Evolutionary conservation across 2,329 filamentous ascomycete genomes (phyloP).

Genomic region (Pyrenophora graminea): DNA sequence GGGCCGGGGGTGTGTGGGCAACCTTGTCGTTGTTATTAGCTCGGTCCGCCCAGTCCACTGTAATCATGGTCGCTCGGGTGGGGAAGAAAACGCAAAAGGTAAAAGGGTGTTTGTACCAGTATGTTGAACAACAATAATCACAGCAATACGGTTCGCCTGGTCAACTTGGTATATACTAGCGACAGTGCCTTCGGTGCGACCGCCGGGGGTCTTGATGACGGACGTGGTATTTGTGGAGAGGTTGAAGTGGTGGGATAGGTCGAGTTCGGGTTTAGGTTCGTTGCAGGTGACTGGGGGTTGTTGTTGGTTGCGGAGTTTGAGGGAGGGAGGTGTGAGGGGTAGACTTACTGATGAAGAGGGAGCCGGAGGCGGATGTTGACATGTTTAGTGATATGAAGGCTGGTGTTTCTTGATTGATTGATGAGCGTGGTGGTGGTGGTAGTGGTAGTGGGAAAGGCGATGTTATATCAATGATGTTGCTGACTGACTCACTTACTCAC

Average conservation of each 20-base stretch:
- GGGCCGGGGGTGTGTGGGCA: conserved; percentile 16
- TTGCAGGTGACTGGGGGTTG: conserved; percentile 5
- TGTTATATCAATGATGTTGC: background rate
- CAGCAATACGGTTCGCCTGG: conserved; percentile 16
- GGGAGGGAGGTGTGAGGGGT: background rate
- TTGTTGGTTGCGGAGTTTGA: background rate
- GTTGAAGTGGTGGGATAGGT: conserved; percentile 29
- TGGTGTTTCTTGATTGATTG: background rate
- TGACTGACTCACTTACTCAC: no score
- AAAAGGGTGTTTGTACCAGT: conserved; percentile 10
- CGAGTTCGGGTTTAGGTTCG: conserved; percentile 7
- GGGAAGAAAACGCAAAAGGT: no score
- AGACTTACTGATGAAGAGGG: background rate
- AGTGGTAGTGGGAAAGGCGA: background rate
- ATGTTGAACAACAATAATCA: conserved; percentile 31
- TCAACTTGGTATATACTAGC: conserved; percentile 20
- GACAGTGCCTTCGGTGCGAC: conserved; percentile 13
- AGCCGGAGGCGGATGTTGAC: background rate
- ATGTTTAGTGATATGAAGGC: background rate
- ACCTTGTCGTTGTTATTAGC: conserved; percentile 4
- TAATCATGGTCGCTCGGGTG: no score
- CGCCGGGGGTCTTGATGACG: conserved; percentile 23
- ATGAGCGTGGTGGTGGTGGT: background rate
- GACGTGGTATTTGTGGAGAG: conserved; percentile 20
- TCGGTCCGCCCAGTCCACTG: background rate